Conservation (phyloP, 2,329 filamentous ascomycete genomes). For the Madurella mycetomatis region DNA sequence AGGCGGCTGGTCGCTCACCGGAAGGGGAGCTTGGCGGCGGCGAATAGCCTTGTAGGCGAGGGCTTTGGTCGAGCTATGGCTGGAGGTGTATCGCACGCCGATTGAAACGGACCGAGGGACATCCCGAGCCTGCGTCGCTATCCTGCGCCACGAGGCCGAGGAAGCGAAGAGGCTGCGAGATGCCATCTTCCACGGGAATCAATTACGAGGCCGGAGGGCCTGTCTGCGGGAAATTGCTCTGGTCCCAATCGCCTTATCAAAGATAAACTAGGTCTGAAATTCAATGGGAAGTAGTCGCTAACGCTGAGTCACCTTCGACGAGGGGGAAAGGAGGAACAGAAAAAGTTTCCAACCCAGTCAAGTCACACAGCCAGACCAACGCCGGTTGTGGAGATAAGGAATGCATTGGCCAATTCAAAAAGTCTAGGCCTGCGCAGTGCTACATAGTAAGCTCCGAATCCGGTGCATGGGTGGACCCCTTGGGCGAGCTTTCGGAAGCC, state of each 20-base stretch:
- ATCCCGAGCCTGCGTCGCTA: slow-evolving; percentile 26
- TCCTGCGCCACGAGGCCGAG: slow-evolving; percentile 34
- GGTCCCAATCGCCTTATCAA: neutral
- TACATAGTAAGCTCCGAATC: slow-evolving; percentile 5
- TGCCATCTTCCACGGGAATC: slow-evolving; percentile 35
- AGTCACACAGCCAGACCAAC: slow-evolving; percentile 10
- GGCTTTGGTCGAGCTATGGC: slow-evolving; percentile 68
- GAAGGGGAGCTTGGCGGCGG: slow-evolving; percentile 78
- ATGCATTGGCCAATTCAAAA: slow-evolving; percentile 18
- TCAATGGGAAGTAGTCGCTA: neutral
- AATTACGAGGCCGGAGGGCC: slow-evolving; percentile 17
- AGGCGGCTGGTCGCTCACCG: slow-evolving; percentile 70
- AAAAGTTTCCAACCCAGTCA: slow-evolving; percentile 16
- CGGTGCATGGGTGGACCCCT: neutral
- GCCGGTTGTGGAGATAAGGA: slow-evolving; percentile 18
- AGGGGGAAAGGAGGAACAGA: neutral
- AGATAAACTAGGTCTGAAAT: neutral
- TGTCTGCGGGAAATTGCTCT: neutral
- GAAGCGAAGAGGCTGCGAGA: slow-evolving; percentile 41
- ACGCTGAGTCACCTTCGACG: slow-evolving; percentile 15
- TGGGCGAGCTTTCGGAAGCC: too few relatives aligned
- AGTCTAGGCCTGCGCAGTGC: neutral
- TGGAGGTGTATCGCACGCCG: slow-evolving; percentile 39
- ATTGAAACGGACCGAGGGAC: slow-evolving; percentile 24
- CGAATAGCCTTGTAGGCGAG: slow-evolving; percentile 97